These are phyloP conservation scores for Brachypodium distachyon DNA, from an alignment of 202 grass and related monocot species.

Conservation along the genomic window DNA sequence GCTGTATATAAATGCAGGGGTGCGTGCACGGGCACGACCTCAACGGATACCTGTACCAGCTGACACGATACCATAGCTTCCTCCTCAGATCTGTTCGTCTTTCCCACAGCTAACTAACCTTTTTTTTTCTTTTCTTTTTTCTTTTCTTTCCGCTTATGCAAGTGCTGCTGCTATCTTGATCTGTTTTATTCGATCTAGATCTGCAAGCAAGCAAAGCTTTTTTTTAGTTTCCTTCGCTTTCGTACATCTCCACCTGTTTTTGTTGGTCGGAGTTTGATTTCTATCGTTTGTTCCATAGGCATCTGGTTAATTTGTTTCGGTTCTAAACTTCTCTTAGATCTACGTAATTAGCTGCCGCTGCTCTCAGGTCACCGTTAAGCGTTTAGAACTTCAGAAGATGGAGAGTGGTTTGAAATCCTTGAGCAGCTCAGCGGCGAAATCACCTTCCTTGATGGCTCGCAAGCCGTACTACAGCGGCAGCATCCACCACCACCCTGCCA, in stretches of 20 bases:
- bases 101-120: background rate
- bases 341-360: background rate
- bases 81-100: background rate
- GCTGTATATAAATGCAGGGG: background rate
- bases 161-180: slow-evolving; percentile 5
- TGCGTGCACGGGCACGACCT: background rate
- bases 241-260: background rate
- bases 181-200: slow-evolving; percentile 38
- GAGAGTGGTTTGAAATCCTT: slow-evolving; percentile 6
- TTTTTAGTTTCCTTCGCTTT: background rate
- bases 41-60: background rate
- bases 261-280: background rate
- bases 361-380: background rate
- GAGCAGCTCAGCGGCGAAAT: background rate
- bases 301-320: background rate
- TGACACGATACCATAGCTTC: background rate
- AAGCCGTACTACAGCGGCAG: background rate
- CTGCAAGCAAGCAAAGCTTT: background rate
- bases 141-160: background rate
- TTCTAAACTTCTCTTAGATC: background rate
- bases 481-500: background rate
- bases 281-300: background rate
- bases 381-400: no score
- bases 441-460: background rate
- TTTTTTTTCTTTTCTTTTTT: background rate